Evolutionary conservation across 2,329 filamentous ascomycete species (phyloP), one percentile per base, ranked within the genome.

Genomic region (Colletotrichum viniferum): DNA sequence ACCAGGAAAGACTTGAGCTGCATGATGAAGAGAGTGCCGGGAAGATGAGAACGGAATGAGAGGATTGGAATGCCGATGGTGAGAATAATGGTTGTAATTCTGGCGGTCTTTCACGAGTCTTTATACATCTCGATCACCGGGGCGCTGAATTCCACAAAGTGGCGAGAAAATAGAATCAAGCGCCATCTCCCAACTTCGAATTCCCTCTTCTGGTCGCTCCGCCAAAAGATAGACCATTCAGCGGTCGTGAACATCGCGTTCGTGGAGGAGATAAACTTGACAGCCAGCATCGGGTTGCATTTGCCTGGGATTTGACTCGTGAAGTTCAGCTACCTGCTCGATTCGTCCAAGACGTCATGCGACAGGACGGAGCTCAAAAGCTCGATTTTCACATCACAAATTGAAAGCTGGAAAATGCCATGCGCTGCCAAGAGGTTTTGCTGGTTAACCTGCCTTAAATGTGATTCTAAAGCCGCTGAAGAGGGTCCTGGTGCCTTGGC

Each of bases 11-110:
- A 55, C 71, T 74, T 76, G 74, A 76, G 65, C 30, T 74, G 74
- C 74, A 76, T 76, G 13, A 43, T 71, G 52, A 48, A 34, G 34
- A 26, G n/a, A 63, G 48, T 21, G 56, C 63, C 56, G 34, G n/a
- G 69, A 55, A 26, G 67, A 69, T 36, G 24, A 28, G 28, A 30
- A 52, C 61, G 56, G 56, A 56, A 68, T 64, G 34, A 58, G 32
- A 7, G 0, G 43, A 52, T 21, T 21, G 43, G 43, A 2, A 52
- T 60, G 55, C 55, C 24, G 55, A 60, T 60, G 52, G 81, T 80
- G 80, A 52, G 86, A 87, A 82, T 87, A 88, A 74, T 79, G 68
- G 77, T 83, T 85, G 34, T 58, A 63, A 43, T 21, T 38, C 5
- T 43, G 21, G 36, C 16, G 12, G 32, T 76, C 82, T 81, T 78